Percentiles rank a stretch among this genome's conserved stretches.
phyloP scores from a whole-genome alignment of 139 green algal species.

The Tetradesmus lagerheimii region DNA sequence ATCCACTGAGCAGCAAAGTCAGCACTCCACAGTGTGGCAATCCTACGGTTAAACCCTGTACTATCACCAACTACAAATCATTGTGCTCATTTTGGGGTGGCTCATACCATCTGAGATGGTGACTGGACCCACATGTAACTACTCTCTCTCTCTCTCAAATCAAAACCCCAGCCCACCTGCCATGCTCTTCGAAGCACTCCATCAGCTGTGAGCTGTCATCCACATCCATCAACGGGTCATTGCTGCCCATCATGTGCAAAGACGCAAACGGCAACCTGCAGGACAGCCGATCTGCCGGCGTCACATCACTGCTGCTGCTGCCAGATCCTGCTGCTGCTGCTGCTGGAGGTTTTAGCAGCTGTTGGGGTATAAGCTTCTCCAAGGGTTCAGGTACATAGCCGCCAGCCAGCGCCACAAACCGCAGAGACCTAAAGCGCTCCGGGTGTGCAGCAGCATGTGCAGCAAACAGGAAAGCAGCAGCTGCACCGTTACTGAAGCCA shows the following conservation, averaged over 20 bases:
- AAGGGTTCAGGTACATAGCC: slow-evolving; percentile 64
- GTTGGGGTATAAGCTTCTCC: slow-evolving; percentile 33
- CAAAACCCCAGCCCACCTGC: not conserved
- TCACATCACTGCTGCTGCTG: not conserved
- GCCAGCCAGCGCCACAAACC: slow-evolving; percentile 55
- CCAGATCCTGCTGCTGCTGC: slow-evolving; percentile 10
- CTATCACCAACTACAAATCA: too few species aligned
- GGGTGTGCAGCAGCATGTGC: slow-evolving; percentile 3
- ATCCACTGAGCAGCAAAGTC: too few species aligned
- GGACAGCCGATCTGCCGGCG: not conserved
- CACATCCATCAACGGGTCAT: slow-evolving; percentile 51
- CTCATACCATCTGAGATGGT: too few species aligned
- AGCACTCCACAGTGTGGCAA: too few species aligned
- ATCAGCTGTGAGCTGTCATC: slow-evolving; percentile 42
- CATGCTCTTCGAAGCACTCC: slow-evolving; percentile 44
- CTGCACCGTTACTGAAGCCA: slow-evolving; percentile 69
- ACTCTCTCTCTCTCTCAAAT: too few species aligned
- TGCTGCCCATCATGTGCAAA: slow-evolving; percentile 57
- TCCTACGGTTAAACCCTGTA: too few species aligned
- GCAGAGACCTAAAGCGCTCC: slow-evolving; percentile 19
- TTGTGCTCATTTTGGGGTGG: too few species aligned
- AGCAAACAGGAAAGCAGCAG: slow-evolving; percentile 61
- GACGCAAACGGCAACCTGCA: slow-evolving; percentile 44
- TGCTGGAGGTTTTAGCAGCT: not conserved
- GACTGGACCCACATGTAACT: too few species aligned